phyloP scores from a whole-genome alignment of 73 alveolate species.

The Stentor coeruleus region DNA sequence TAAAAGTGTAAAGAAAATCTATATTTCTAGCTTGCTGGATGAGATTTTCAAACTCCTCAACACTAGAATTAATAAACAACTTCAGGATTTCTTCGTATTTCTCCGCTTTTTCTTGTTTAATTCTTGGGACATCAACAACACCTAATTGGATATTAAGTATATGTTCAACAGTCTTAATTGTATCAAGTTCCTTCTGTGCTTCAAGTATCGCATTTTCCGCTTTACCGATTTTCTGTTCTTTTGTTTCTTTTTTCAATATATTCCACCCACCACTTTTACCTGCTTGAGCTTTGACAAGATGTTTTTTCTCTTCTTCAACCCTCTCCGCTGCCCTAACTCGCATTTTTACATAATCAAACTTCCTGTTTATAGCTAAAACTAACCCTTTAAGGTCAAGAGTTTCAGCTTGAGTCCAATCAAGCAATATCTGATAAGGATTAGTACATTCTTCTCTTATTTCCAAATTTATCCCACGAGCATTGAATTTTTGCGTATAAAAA shows the following conservation, averaged over 20 bases:
- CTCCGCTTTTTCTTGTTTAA: neutral
- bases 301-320: slow-evolving; percentile 1
- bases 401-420: neutral
- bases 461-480: neutral
- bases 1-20: too few species aligned
- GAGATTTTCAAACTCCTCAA: neutral
- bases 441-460: neutral
- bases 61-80: neutral
- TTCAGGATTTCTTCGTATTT: neutral
- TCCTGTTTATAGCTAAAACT: neutral
- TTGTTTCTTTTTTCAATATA: neutral
- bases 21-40: neutral
- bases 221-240: neutral
- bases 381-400: neutral
- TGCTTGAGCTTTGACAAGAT: neutral
- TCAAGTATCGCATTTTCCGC: neutral
- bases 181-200: neutral
- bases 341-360: neutral
- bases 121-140: neutral
- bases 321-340: neutral
- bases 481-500: neutral
- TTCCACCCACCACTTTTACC: neutral
- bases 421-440: neutral
- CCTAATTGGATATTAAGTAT: neutral
- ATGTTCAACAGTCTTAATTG: neutral